Percentiles rank a stretch among this genome's conserved stretches.
Conservation (phyloP, 345 rosid genomes). For the Viola odorata region DNA sequence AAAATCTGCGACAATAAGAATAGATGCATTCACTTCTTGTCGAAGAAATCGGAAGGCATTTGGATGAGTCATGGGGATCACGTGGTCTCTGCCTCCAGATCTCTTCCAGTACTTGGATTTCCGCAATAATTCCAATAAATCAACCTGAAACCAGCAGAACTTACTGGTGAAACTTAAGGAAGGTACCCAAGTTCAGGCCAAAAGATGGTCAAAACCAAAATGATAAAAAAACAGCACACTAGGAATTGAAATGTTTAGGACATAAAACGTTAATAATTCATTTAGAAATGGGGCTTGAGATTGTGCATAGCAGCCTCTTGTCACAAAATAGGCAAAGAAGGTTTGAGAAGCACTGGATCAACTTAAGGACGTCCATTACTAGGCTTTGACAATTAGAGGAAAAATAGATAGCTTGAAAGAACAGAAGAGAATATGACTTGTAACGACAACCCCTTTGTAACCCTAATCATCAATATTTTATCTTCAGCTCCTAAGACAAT, state of each 20-base stretch:
- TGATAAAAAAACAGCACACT: not conserved
- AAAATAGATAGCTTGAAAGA: no score
- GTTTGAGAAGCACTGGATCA: no score
- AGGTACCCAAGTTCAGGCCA: not conserved
- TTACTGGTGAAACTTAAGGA: conserved; percentile 8
- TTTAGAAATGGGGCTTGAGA: no score
- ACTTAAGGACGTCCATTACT: no score
- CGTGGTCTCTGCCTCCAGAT: conserved; percentile 91
- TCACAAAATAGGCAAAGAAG: no score
- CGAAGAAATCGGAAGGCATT: conserved; percentile 96
- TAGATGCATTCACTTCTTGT: conserved; percentile 75
- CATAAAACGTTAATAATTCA: no score
- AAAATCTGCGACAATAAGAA: conserved; percentile 84
- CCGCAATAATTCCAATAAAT: conserved; percentile 54
- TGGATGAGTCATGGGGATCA: conserved; percentile 98
- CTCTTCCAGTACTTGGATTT: conserved; percentile 85
- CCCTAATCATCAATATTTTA: no score
- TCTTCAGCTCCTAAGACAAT: no score
- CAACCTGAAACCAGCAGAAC: conserved; percentile 54
- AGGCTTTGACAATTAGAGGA: no score
- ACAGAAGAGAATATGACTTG: no score
- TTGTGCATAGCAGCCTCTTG: no score
- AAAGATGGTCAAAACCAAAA: not conserved
- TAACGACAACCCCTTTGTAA: no score
- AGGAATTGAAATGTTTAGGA: not conserved